Conservation (phyloP, 1,284 basidiomycete species). For the Leccinum fuscescens region DNA sequence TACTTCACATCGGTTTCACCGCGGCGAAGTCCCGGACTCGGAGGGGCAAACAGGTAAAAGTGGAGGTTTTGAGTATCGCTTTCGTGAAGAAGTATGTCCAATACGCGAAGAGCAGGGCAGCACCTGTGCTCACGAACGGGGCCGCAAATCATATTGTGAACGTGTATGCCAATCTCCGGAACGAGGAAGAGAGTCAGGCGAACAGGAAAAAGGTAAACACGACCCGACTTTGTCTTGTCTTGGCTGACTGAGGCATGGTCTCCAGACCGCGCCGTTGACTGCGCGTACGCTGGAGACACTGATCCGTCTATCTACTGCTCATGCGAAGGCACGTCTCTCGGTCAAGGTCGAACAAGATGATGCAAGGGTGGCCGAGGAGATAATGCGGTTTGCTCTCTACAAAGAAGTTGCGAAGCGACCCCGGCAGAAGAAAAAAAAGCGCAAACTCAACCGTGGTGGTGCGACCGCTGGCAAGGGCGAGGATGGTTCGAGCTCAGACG, state of each 20-base stretch:
- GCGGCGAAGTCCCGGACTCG: slow-evolving; percentile 54
- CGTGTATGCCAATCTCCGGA: slow-evolving; percentile 89
- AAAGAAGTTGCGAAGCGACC: slow-evolving; percentile 90
- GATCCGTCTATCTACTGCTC: slow-evolving; percentile 96
- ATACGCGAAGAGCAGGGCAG: slow-evolving; percentile 88
- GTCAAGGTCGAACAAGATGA: slow-evolving; percentile 83
- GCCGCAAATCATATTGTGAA: slow-evolving; percentile 94
- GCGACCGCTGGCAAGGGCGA: slow-evolving; percentile 40
- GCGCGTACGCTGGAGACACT: slow-evolving; percentile 98
- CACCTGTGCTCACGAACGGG: slow-evolving; percentile 87
- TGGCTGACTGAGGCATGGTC: slow-evolving; percentile 11
- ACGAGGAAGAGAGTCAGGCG: slow-evolving; percentile 82
- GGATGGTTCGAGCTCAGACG: slow-evolving; percentile 40
- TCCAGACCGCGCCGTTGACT: slow-evolving; percentile 91
- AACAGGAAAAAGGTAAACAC: slow-evolving; percentile 82
- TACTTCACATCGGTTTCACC: slow-evolving; percentile 85
- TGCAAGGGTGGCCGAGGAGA: slow-evolving; percentile 89
- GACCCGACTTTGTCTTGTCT: slow-evolving; percentile 1
- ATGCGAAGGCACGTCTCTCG: slow-evolving; percentile 94
- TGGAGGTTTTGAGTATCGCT: slow-evolving; percentile 87
- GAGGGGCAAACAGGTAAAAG: slow-evolving; percentile 61
- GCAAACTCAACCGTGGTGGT: slow-evolving; percentile 70
- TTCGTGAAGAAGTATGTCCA: slow-evolving; percentile 99
- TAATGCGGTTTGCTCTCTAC: slow-evolving; percentile 96
- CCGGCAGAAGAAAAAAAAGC: slow-evolving; percentile 67